A percentile compares a stretch with the other conserved stretches of the same genome.
Evolutionary conservation across 1,139 yeast genomes (phyloP).

Genomic region (Saccharomyces hybrid): DNA sequence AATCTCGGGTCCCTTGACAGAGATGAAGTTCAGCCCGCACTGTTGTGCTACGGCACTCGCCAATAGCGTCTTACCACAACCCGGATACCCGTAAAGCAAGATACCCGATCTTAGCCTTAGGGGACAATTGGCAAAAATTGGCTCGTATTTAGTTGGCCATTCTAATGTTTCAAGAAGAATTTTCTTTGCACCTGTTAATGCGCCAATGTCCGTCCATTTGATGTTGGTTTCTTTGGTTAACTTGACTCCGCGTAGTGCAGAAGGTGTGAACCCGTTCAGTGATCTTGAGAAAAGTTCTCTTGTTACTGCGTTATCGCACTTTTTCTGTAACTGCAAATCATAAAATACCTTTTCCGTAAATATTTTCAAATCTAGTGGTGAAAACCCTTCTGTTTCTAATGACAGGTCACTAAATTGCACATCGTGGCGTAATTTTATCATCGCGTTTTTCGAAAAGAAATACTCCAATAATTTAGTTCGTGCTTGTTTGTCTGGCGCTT

Average conservation of each 20-base stretch:
- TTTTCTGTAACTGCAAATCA: slow-evolving; percentile 33
- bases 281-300: slow-evolving; percentile 46
- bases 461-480: slow-evolving; percentile 47
- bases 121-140: slow-evolving; percentile 84
- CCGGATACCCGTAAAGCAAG: slow-evolving; percentile 89
- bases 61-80: slow-evolving; percentile 89
- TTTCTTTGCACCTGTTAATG: slow-evolving; percentile 66
- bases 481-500: slow-evolving; percentile 62
- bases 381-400: slow-evolving; percentile 79
- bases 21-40: slow-evolving; percentile 87
- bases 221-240: slow-evolving; percentile 62
- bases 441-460: slow-evolving; percentile 37
- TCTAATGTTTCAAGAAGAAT: slow-evolving; percentile 79
- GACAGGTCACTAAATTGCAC: slow-evolving; percentile 65
- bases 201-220: slow-evolving; percentile 87
- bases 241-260: slow-evolving; percentile 79
- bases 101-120: slow-evolving; percentile 83
- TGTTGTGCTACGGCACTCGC: slow-evolving; percentile 94
- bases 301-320: slow-evolving; percentile 7
- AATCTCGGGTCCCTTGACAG: slow-evolving; percentile 94
- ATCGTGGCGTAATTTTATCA: slow-evolving; percentile 29
- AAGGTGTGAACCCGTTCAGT: slow-evolving; percentile 63
- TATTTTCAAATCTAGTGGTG: slow-evolving; percentile 72
- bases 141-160: slow-evolving; percentile 96
- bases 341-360: slow-evolving; percentile 70